Evolutionary conservation across 1,139 yeast species (phyloP).

Genomic region (Taphrina sp.): DNA sequence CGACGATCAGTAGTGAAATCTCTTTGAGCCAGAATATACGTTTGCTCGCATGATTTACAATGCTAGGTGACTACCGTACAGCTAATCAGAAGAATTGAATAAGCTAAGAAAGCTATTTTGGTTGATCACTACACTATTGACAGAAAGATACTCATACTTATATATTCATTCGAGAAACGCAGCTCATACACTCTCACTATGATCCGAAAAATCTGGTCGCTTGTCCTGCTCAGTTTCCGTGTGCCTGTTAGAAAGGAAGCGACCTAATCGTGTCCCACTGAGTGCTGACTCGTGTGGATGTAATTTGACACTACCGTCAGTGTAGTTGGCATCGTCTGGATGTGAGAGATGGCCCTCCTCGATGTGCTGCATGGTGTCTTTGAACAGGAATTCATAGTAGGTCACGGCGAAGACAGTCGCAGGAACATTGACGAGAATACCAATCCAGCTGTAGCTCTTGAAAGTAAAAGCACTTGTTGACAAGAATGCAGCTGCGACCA

Average conservation of each 20-base stretch:
- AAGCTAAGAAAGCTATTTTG: no score
- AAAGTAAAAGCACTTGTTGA: conserved; percentile 17
- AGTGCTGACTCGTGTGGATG: neutral
- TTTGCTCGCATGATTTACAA: no score
- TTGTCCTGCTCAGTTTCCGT: conserved; percentile 1
- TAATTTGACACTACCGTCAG: neutral
- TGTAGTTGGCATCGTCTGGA: conserved; percentile 13
- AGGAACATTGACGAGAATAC: conserved; percentile 27
- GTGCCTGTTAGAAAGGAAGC: conserved; percentile 23
- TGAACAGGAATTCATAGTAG: conserved; percentile 12
- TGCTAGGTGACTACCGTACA: no score
- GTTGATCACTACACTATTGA: no score
- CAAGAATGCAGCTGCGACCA: conserved; percentile 28
- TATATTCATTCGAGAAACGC: neutral
- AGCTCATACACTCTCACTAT: no score
- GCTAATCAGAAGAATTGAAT: no score
- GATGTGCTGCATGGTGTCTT: conserved; percentile 25
- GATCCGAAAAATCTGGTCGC: conserved; percentile 10
- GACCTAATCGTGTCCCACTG: conserved; percentile 17
- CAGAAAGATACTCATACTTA: no score
- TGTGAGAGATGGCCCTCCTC: conserved; percentile 26
- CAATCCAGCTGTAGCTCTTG: conserved; percentile 28
- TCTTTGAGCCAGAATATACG: no score
- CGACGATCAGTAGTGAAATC: no score
- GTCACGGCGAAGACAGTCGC: conserved; percentile 30